Percentiles rank a stretch among this genome's conserved stretches.
phyloP scores from a whole-genome alignment of 2,329 filamentous ascomycete genomes.

The Fusarium sublunatum region DNA sequence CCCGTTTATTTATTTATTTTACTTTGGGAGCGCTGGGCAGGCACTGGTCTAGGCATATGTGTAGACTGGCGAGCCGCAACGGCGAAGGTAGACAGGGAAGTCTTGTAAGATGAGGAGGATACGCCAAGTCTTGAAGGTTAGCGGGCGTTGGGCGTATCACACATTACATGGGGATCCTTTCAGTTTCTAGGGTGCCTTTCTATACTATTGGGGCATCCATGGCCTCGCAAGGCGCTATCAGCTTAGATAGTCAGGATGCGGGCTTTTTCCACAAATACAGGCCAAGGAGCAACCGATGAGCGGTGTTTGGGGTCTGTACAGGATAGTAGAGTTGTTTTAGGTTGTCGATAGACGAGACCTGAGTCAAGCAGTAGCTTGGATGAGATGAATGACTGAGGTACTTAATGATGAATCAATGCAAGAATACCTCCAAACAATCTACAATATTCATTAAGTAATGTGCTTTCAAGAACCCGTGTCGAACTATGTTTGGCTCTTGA shows the following conservation, averaged over 20 bases:
- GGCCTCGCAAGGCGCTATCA: constrained; percentile 29
- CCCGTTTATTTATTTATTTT: constrained; percentile 20
- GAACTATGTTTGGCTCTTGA: constrained; percentile 58
- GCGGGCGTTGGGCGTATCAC: constrained; percentile 41
- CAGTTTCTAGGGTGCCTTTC: constrained; percentile 22
- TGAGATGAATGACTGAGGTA: constrained; percentile 8
- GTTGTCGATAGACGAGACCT: constrained; percentile 16
- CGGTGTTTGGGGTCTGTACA: constrained; percentile 1
- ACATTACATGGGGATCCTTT: constrained; percentile 5
- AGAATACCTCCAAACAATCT: constrained; percentile 55
- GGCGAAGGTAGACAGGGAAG: constrained; percentile 12
- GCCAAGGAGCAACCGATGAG: background rate
- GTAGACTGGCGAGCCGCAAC: constrained; percentile 35
- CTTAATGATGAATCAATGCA: constrained; percentile 23
- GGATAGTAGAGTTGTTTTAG: background rate
- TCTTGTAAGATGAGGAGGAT: constrained; percentile 22
- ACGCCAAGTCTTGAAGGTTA: constrained; percentile 26
- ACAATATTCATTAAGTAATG: constrained; percentile 48
- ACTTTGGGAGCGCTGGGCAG: constrained; percentile 5
- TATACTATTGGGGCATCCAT: constrained; percentile 14
- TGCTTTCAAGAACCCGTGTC: constrained; percentile 5
- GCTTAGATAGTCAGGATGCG: constrained; percentile 26
- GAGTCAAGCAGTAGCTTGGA: background rate
- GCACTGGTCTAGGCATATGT: constrained; percentile 14
- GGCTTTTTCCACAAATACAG: constrained; percentile 22